A percentile compares a stretch with the other conserved stretches of the same genome.
Evolutionary conservation across 163 green algal species (phyloP).

Genomic region (Botryococcus braunii): DNA sequence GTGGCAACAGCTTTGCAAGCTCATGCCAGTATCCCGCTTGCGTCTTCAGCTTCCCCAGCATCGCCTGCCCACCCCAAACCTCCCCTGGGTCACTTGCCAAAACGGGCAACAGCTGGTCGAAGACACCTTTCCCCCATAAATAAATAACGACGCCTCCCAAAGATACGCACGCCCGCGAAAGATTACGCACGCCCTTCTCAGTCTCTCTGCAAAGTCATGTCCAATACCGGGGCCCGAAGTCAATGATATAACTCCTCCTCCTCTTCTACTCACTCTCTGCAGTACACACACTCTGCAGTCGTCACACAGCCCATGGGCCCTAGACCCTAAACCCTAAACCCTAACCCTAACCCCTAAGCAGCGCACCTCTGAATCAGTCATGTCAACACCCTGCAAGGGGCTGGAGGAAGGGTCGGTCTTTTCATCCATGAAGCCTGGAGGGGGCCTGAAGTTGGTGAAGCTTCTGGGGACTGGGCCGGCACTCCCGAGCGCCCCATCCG

Average conservation of each 20-base stretch:
- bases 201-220: neutral
- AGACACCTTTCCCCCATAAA: neutral
- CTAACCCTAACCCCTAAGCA: conserved; percentile 6
- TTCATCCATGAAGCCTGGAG: conserved; percentile 74
- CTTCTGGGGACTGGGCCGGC: too few species aligned
- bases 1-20: conserved; percentile 58
- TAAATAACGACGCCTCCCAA: neutral
- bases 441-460: conserved; percentile 44
- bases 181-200: too few species aligned
- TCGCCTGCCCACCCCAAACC: conserved; percentile 9
- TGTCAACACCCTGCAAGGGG: neutral
- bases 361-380: conserved; percentile 5
- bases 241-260: neutral
- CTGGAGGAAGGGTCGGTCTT: neutral
- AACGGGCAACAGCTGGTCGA: neutral
- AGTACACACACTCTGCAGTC: neutral
- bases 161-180: too few species aligned
- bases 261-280: too few species aligned
- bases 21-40: conserved; percentile 58
- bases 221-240: neutral
- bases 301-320: neutral
- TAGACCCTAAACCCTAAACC: neutral
- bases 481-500: too few species aligned
- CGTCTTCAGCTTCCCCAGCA: conserved; percentile 48
- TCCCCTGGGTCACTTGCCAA: neutral